These are phyloP conservation scores for Chlamydomonas applanata DNA, from an alignment of 139 green algal genomes.

Conservation along the genomic window DNA sequence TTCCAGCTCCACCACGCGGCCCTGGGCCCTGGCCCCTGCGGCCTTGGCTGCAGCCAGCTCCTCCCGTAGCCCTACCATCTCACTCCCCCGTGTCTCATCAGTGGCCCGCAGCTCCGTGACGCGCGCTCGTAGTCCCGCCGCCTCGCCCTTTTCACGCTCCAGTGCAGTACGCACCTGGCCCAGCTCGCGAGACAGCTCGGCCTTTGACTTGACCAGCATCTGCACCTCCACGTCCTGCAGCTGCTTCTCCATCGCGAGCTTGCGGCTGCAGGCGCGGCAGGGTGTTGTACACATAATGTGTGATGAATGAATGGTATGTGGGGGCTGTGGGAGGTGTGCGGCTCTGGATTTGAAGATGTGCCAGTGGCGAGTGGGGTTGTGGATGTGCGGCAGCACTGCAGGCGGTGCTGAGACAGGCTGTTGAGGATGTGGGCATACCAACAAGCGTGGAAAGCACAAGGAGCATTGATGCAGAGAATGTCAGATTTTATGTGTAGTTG, in stretches of 20 bases:
- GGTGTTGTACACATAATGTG: too few species aligned
- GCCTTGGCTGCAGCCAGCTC: not conserved
- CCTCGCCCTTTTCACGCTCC: not conserved
- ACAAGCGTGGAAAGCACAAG: too few species aligned
- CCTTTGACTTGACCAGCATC: not conserved
- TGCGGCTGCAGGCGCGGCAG: conserved; percentile 4
- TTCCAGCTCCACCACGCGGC: not conserved
- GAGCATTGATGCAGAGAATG: too few species aligned
- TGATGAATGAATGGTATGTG: too few species aligned
- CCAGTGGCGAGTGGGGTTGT: too few species aligned
- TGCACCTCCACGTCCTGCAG: conserved; percentile 1
- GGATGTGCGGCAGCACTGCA: too few species aligned
- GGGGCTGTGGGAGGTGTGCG: too few species aligned
- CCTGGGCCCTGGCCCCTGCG: not conserved
- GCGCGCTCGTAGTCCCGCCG: not conserved
- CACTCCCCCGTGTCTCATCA: too few species aligned
- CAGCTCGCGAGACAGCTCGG: not conserved
- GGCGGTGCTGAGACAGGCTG: too few species aligned
- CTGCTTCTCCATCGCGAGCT: conserved; percentile 6
- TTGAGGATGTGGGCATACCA: too few species aligned
- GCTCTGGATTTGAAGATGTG: too few species aligned
- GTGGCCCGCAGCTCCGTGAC: not conserved
- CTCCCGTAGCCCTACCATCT: too few species aligned
- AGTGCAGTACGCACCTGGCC: not conserved
- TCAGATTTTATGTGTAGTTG: not conserved